phyloP scores from a whole-genome alignment of 441 rosid species.

The Biscutella laevigata region DNA sequence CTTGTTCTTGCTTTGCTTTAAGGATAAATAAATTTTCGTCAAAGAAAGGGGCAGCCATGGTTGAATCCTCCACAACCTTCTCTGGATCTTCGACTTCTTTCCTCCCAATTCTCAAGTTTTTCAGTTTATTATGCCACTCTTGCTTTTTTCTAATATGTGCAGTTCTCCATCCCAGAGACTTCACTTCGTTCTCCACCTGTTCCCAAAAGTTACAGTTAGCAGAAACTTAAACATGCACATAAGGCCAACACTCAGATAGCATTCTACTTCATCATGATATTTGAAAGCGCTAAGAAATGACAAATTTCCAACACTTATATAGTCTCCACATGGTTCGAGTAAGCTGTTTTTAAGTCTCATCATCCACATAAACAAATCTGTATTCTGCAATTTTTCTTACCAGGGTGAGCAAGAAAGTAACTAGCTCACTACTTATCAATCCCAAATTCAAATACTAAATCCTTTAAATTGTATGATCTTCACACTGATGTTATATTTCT shows the following conservation, averaged over 20 bases:
- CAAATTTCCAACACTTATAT: not conserved
- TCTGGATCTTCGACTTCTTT: conserved; percentile 59
- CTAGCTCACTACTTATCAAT: conserved; percentile 1
- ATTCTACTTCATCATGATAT: conserved; percentile 1
- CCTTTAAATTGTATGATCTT: not conserved
- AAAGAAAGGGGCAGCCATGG: conserved; percentile 59
- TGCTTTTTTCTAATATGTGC: conserved; percentile 50
- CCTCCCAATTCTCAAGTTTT: conserved; percentile 56
- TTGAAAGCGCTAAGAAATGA: not conserved
- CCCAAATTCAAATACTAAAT: not conserved
- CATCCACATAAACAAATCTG: not conserved
- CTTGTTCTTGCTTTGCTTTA: conserved; percentile 59
- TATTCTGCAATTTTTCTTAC: not conserved
- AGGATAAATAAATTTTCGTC: conserved; percentile 63
- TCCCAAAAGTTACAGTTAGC: conserved; percentile 11
- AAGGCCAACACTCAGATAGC: not conserved
- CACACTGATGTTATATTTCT: no score
- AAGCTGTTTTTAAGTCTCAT: not conserved
- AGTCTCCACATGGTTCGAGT: conserved; percentile 4
- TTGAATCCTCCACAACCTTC: conserved; percentile 43
- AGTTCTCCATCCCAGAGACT: conserved; percentile 53
- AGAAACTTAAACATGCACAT: not conserved
- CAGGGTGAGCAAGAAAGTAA: not conserved
- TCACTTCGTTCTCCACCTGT: conserved; percentile 53
- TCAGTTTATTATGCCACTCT: conserved; percentile 79